Base-by-base conservation (phyloP, 176 grass and related monocot genomes). In the Panicum miliaceum region DNA sequence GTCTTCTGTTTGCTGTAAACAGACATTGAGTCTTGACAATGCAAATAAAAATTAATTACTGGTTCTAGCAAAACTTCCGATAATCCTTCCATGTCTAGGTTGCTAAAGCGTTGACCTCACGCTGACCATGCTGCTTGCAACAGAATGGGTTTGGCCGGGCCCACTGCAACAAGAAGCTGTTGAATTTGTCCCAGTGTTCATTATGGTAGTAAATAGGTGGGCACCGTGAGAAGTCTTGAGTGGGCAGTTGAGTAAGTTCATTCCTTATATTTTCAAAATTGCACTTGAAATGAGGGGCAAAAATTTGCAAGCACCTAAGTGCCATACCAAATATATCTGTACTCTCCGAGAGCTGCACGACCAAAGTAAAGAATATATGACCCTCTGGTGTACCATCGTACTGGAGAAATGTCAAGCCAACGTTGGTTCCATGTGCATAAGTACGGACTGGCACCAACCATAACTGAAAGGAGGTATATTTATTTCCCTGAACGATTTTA, bases 201-300 rank as follows among this genome's bases (percentile, higher is more conserved):
- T 46, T 46, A 46, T 46, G 45, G 45, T 46, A 46, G 10, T 46
- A 13, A 46, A 46, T 12, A 12, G 45, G 2, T 11, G 45, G 45
- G 9, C 45, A 1, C 45, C 45, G 12, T 46, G 45, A 46, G 45
- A 46, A 46, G 47, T n/a, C 20, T 13, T 69, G 8, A 2, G 11
- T 43, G 43, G 16, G 32, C 8, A 68, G 40, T 12, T 48, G 59
- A 8, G 8, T 50, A 22, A 79, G 25, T 23, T 80, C 16, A 14
- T 20, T 66, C 77, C 27, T 80, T 53, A 80, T 47, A 40, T 1
- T 40, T 67, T 80, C 78, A 68, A 22, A 20, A 16, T 7, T 18
- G 68, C 12, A 18, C 22, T 19, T 18, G 20, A 81, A 68, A 54
- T 53, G 62, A 26, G 20, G 63, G 5, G 6, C 1, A 42, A 42